phyloP scores from a whole-genome alignment of 179 eudicot species.

The Spergularia azorica region DNA sequence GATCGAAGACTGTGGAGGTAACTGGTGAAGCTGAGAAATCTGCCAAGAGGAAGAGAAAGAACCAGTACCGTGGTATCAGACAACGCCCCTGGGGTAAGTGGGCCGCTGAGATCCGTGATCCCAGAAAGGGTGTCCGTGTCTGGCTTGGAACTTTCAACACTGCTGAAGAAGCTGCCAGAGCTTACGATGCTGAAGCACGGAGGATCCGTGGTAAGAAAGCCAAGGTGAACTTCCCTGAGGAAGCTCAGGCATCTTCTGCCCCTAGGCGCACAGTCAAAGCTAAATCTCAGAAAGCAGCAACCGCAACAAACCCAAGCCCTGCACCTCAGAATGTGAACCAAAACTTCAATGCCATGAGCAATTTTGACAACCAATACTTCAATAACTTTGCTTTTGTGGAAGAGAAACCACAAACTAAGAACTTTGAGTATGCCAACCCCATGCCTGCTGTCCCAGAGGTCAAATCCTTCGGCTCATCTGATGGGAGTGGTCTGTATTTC shows the following conservation, averaged over 20 bases:
- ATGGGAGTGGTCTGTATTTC: conserved; percentile 35
- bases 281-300: conserved; percentile 34
- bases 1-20: conserved; percentile 42
- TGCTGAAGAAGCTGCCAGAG: conserved; percentile 99
- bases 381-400: conserved; percentile 41
- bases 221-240: conserved; percentile 86
- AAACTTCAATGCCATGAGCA: conserved; percentile 31
- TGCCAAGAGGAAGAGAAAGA: conserved; percentile 79
- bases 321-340: conserved; percentile 36
- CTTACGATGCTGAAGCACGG: conserved; percentile 94
- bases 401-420: conserved; percentile 54
- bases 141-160: conserved; percentile 98
- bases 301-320: conserved; percentile 27
- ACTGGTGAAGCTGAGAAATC: conserved; percentile 56
- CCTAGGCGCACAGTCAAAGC: conserved; percentile 45
- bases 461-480: conserved; percentile 34
- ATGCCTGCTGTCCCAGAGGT: conserved; percentile 36
- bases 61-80: conserved; percentile 89
- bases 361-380: conserved; percentile 31
- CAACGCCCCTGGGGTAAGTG: conserved; percentile 99
- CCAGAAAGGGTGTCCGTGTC: conserved; percentile 86
- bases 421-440: conserved; percentile 26
- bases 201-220: conserved; percentile 96
- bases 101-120: conserved; percentile 99
- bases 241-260: conserved; percentile 27